Percentiles rank a stretch among this genome's conserved stretches.
Evolutionary conservation across 495 filamentous ascomycete species (phyloP).

Genomic region (Lepidopterella palustris): DNA sequence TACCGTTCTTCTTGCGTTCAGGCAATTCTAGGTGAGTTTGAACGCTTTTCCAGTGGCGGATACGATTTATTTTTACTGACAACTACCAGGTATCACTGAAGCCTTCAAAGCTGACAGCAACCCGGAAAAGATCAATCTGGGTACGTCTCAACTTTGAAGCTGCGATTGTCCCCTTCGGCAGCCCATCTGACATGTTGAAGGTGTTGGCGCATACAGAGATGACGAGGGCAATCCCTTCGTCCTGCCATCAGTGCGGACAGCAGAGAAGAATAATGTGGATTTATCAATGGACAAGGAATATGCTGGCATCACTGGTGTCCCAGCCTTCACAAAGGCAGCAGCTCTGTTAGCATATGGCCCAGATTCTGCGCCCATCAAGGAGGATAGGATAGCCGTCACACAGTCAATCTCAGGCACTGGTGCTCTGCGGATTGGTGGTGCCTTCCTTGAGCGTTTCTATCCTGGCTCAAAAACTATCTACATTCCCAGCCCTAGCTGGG

Average conservation of each 20-base stretch:
- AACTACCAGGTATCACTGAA: slow-evolving; percentile 74
- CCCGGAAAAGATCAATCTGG: slow-evolving; percentile 93
- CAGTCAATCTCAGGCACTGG: slow-evolving; percentile 98
- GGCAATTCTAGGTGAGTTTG: slow-evolving; percentile 66
- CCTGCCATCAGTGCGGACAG: slow-evolving; percentile 82
- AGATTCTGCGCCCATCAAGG: slow-evolving; percentile 65
- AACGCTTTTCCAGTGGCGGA: neutral
- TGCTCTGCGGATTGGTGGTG: slow-evolving; percentile 87
- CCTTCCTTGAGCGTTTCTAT: slow-evolving; percentile 86
- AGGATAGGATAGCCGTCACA: slow-evolving; percentile 80
- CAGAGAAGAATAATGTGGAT: slow-evolving; percentile 79
- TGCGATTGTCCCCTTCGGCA: neutral
- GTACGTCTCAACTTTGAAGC: slow-evolving; percentile 45
- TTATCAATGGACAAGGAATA: slow-evolving; percentile 90
- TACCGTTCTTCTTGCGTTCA: slow-evolving; percentile 33
- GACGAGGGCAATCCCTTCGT: slow-evolving; percentile 97
- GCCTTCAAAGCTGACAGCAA: slow-evolving; percentile 96
- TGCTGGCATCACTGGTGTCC: slow-evolving; percentile 92
- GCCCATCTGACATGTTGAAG: slow-evolving; percentile 35
- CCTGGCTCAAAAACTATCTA: slow-evolving; percentile 89
- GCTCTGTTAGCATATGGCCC: slow-evolving; percentile 83
- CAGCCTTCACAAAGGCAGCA: slow-evolving; percentile 86
- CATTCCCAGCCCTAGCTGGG: slow-evolving; percentile 93
- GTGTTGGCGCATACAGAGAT: slow-evolving; percentile 81
- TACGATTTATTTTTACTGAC: slow-evolving; percentile 1